These are phyloP conservation scores for Protea cynaroides DNA, from an alignment of 164 flowering plant species.

Conservation along the genomic window DNA sequence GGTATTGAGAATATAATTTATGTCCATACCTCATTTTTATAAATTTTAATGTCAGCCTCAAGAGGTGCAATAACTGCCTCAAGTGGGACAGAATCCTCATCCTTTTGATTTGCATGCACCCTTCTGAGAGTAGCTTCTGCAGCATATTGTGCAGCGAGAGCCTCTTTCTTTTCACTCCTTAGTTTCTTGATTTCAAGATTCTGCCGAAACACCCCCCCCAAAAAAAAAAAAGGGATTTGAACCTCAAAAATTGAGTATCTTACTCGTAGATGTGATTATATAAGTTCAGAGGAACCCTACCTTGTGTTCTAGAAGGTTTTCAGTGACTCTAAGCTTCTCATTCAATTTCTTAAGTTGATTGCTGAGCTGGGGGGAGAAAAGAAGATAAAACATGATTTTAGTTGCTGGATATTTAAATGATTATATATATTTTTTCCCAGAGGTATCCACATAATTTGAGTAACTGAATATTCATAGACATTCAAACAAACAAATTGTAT, in stretches of 20 bases:
- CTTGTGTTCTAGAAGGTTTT: constrained; percentile 64
- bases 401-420: too few relatives aligned
- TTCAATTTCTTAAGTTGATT: constrained; percentile 48
- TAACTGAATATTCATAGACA: too few relatives aligned
- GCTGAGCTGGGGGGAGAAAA: constrained; percentile 35
- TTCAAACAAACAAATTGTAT: too few relatives aligned
- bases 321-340: constrained; percentile 47
- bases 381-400: not conserved
- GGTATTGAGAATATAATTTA: not conserved
- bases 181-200: constrained; percentile 75
- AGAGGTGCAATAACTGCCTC: constrained; percentile 78
- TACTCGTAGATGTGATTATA: not conserved
- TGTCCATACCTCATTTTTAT: constrained; percentile 58
- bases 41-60: constrained; percentile 72
- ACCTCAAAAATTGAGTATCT: not conserved
- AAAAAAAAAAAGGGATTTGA: constrained; percentile 1
- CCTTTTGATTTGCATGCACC: constrained; percentile 63
- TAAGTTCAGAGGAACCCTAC: constrained; percentile 19
- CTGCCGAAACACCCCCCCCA: too few relatives aligned
- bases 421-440: too few relatives aligned
- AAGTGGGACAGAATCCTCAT: constrained; percentile 50
- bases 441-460: too few relatives aligned
- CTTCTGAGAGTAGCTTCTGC: constrained; percentile 94
- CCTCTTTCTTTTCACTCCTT: constrained; percentile 65
- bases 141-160: constrained; percentile 84